phyloP scores from a whole-genome alignment of 768 basidiomycete genomes.

The Mrakia blollopis region DNA sequence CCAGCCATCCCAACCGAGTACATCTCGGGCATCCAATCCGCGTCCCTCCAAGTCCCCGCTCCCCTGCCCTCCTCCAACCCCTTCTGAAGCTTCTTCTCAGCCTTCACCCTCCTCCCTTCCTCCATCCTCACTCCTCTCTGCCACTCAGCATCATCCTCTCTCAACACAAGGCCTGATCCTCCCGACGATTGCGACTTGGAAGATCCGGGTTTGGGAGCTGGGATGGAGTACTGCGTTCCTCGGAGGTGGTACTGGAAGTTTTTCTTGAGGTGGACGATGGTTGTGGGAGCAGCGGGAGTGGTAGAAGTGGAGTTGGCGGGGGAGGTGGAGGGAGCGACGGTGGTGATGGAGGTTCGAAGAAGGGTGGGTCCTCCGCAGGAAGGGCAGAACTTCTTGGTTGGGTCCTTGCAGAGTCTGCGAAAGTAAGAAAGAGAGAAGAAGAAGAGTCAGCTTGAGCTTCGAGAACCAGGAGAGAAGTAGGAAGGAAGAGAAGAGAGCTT shows the following conservation, averaged over 20 bases:
- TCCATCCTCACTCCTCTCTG: conserved; percentile 71
- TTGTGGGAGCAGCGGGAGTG: conserved; percentile 53
- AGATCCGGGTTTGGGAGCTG: conserved; percentile 78
- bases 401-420: conserved; percentile 85
- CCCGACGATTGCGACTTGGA: conserved; percentile 57
- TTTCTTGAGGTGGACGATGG: conserved; percentile 87
- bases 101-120: conserved; percentile 67
- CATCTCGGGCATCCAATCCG: conserved; percentile 36
- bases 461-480: not conserved
- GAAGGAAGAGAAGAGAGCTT: not conserved
- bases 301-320: conserved; percentile 35
- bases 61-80: conserved; percentile 11
- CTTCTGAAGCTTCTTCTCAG: conserved; percentile 76
- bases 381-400: conserved; percentile 91
- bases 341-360: conserved; percentile 82
- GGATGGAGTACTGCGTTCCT: conserved; percentile 88
- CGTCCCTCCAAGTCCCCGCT: conserved; percentile 28
- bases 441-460: not conserved
- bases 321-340: conserved; percentile 48
- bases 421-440: not conserved
- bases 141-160: conserved; percentile 90
- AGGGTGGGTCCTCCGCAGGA: conserved; percentile 84
- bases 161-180: conserved; percentile 75
- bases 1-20: conserved; percentile 51
- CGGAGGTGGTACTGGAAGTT: conserved; percentile 92